Conservation (phyloP, 2,329 filamentous ascomycete species). For the Aspergillus pseudoglaucus region DNA sequence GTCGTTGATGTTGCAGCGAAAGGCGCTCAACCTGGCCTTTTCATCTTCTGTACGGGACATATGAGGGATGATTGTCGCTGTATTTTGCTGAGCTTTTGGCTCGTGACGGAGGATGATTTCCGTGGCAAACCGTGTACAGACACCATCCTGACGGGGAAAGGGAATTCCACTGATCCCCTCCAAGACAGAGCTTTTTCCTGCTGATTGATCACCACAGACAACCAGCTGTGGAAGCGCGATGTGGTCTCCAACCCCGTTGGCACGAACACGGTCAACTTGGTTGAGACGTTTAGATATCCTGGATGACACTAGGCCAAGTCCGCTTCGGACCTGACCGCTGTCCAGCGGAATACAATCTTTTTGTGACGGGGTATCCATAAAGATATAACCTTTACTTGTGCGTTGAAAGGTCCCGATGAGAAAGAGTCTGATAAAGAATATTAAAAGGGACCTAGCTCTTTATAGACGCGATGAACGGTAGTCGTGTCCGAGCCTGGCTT, state of each 20-base stretch:
- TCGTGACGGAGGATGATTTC: conserved; percentile 46
- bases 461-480: no score
- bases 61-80: conserved; percentile 8
- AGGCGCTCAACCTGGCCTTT: conserved; percentile 4
- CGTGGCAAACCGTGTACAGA: conserved; percentile 58
- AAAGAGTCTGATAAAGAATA: no score
- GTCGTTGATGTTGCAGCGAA: conserved; percentile 4
- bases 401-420: no score
- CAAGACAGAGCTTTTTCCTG: conserved; percentile 55
- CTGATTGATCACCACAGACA: conserved; percentile 58
- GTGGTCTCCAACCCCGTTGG: conserved; percentile 44
- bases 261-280: conserved; percentile 50
- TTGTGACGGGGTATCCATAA: no score
- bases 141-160: conserved; percentile 53
- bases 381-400: no score
- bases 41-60: conserved; percentile 7
- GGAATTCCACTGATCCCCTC: conserved; percentile 56
- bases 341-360: no score
- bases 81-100: not conserved
- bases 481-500: no score
- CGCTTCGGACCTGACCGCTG: no score
- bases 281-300: conserved; percentile 36
- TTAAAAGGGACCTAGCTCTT: no score
- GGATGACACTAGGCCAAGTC: no score
- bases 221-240: conserved; percentile 55